Conservation (phyloP, 768 basidiomycete species). For the Grammothele lineata region DNA sequence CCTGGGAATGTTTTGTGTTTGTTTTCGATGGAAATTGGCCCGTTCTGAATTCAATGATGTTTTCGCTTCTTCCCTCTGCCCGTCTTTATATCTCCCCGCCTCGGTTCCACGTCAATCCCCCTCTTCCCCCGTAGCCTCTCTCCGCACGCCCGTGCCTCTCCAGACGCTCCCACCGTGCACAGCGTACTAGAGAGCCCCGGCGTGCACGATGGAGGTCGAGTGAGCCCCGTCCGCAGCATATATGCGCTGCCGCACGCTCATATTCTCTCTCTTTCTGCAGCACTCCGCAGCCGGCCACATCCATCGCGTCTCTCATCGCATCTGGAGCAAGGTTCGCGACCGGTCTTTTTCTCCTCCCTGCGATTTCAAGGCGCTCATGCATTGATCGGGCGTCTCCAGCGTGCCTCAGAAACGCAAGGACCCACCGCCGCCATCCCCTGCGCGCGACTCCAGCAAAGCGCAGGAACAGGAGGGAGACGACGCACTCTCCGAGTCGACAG, state of each 20-base stretch:
- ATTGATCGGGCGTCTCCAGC: conserved; percentile 24
- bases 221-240: conserved; percentile 4
- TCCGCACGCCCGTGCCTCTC: conserved; percentile 8
- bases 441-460: conserved; percentile 6
- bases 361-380: neutral
- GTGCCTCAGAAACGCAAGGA: conserved; percentile 39
- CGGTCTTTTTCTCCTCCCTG: neutral
- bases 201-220: conserved; percentile 16
- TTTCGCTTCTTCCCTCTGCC: conserved; percentile 24
- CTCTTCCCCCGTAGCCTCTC: conserved; percentile 5
- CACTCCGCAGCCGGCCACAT: conserved; percentile 4
- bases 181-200: neutral
- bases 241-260: neutral
- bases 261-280: neutral
- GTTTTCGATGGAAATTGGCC: conserved; percentile 28
- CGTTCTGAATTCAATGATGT: conserved; percentile 29
- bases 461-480: conserved; percentile 5
- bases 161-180: conserved; percentile 3
- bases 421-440: conserved; percentile 14
- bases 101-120: conserved; percentile 21
- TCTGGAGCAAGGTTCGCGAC: conserved; percentile 4
- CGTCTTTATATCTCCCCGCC: conserved; percentile 24
- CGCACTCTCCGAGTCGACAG: neutral
- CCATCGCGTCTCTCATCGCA: conserved; percentile 17
- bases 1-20: conserved; percentile 27